These are phyloP conservation scores for Lactuca sativa DNA, from an alignment of 129 eudicot genomes.

Conservation along the genomic window DNA sequence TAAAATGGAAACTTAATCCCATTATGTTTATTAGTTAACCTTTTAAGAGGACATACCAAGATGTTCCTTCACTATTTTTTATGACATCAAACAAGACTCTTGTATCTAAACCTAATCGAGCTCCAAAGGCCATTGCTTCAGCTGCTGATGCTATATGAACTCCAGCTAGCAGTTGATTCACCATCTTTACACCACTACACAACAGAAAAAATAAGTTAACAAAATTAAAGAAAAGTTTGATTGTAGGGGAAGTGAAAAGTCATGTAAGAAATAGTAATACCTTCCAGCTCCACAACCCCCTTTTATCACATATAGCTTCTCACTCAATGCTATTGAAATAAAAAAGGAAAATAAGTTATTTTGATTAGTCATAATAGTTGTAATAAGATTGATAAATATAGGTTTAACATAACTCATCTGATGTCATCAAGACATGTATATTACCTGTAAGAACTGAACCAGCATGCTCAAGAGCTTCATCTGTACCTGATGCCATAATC, in stretches of 20 bases:
- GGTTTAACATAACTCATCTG: slow-evolving; percentile 1
- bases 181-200: slow-evolving; percentile 93
- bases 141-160: slow-evolving; percentile 99
- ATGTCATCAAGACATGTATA: not conserved
- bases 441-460: slow-evolving; percentile 87
- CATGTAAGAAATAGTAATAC: slow-evolving; percentile 44
- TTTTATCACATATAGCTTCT: slow-evolving; percentile 85
- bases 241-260: slow-evolving; percentile 12
- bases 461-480: slow-evolving; percentile 87
- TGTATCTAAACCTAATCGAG: slow-evolving; percentile 87
- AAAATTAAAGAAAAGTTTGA: slow-evolving; percentile 22
- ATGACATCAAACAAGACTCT: slow-evolving; percentile 70
- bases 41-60: slow-evolving; percentile 59
- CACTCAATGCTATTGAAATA: slow-evolving; percentile 71
- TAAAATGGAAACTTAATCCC: not conserved
- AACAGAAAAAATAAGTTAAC: slow-evolving; percentile 16
- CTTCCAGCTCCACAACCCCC: slow-evolving; percentile 99
- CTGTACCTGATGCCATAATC: slow-evolving; percentile 97
- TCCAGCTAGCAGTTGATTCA: slow-evolving; percentile 98
- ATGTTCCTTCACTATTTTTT: slow-evolving; percentile 74
- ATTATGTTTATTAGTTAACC: slow-evolving; percentile 1
- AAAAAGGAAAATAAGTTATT: slow-evolving; percentile 20
- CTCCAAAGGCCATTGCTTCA: slow-evolving; percentile 98
- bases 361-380: slow-evolving; percentile 9
- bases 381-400: not conserved